Conservation (phyloP, 1,284 basidiomycete species). For the Neonothopanus nambi region DNA sequence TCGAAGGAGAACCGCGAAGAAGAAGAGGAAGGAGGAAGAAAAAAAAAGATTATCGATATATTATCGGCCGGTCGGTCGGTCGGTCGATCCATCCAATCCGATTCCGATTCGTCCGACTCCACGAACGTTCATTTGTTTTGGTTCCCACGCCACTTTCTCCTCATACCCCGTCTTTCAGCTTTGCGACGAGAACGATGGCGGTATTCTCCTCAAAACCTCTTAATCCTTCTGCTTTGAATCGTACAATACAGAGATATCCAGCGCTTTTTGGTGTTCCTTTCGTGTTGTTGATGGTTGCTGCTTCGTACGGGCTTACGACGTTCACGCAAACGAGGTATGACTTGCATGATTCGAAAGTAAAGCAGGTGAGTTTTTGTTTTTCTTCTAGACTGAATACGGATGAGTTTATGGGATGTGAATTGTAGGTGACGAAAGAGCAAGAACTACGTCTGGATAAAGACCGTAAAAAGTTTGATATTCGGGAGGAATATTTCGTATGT, state of each 20-base stretch:
- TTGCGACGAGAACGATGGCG: conserved; percentile 41
- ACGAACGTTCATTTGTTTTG: too few relatives aligned
- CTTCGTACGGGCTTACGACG: conserved; percentile 82
- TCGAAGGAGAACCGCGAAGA: too few relatives aligned
- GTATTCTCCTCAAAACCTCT: conserved; percentile 60
- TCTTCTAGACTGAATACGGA: not conserved
- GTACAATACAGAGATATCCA: conserved; percentile 56
- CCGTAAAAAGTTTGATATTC: conserved; percentile 86
- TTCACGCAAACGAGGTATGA: conserved; percentile 95
- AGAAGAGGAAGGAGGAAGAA: too few relatives aligned
- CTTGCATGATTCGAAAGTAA: conserved; percentile 78
- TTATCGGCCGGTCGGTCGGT: too few relatives aligned
- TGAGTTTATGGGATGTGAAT: not conserved
- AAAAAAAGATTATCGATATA: too few relatives aligned
- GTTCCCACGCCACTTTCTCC: too few relatives aligned
- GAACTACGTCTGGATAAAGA: conserved; percentile 79
- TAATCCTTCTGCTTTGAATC: conserved; percentile 45
- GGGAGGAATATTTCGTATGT: conserved; percentile 95
- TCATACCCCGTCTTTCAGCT: too few relatives aligned
- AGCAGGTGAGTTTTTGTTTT: conserved; percentile 48
- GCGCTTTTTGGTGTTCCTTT: conserved; percentile 87
- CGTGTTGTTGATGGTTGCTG: conserved; percentile 80
- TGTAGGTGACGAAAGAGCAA: conserved; percentile 78
- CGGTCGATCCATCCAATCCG: too few relatives aligned
- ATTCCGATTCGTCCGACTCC: not conserved